Evolutionary conservation across 257 asterid genomes (phyloP).

Genomic region (Solanum okadae): DNA sequence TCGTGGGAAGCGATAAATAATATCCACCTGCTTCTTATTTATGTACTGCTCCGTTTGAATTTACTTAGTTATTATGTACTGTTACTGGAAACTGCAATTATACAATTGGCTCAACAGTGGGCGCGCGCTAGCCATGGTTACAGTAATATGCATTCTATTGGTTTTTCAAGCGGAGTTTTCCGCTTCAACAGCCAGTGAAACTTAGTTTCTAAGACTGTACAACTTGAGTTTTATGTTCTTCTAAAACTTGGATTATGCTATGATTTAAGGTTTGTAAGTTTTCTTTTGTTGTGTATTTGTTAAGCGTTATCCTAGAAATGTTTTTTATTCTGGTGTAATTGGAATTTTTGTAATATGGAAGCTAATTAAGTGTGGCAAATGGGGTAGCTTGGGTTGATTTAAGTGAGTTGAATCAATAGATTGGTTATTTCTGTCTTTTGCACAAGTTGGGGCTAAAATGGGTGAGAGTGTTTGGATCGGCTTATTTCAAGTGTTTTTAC

Average conservation of each 20-base stretch:
- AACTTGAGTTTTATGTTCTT: too few relatives aligned
- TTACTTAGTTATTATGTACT: background rate
- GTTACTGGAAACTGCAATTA: background rate
- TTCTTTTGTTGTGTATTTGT: background rate
- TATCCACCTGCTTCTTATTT: background rate
- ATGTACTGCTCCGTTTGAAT: background rate
- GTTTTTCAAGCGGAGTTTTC: background rate
- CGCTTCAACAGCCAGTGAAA: too few relatives aligned
- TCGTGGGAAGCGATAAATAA: conserved; percentile 29
- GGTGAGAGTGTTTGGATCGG: background rate
- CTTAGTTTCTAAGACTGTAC: background rate
- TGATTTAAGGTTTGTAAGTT: background rate
- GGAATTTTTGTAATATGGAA: background rate
- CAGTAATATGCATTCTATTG: background rate
- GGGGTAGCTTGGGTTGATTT: background rate
- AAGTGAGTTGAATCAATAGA: background rate
- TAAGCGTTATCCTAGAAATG: background rate
- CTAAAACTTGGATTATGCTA: too few relatives aligned
- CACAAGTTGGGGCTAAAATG: background rate
- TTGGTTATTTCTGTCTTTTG: background rate
- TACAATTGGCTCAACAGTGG: background rate
- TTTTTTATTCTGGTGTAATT: background rate
- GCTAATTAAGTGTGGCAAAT: background rate
- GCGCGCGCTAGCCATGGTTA: background rate
- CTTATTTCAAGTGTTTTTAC: too few relatives aligned